Base-by-base conservation (phyloP, 768 basidiomycete genomes). In the Lepiota venenata region DNA sequence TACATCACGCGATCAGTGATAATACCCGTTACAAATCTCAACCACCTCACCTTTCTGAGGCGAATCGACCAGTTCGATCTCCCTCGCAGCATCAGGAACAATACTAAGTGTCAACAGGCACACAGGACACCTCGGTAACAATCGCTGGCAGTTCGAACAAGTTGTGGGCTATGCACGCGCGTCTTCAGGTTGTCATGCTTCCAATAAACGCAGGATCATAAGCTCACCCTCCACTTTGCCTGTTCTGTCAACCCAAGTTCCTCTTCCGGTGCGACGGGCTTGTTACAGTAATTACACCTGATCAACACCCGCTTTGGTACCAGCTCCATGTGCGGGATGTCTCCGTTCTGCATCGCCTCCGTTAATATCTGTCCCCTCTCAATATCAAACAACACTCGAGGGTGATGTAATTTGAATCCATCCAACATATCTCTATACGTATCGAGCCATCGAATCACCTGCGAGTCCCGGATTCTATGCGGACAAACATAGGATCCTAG, bases 101-200 rank as follows among this genome's bases (percentile, higher is more conserved):
- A 93, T 82, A 46, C 77, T 79, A 42, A 93, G 71, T n/a, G 85
- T 84, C 82, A 89, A 83, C 63, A 93, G 66, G 68, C 91, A 93
- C 16, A 93, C 78, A 0, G 87, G 87, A 62, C 91, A 93, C 32
- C 87, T 80, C 0, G 91, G 91, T 36, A 93, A 71, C 5, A 82
- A 72, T 14, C 85, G 78, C n/a, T n/a, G n/a, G n/a, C n/a, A n/a
- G n/a, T n/a, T n/a, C n/a, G n/a, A n/a, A n/a, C n/a, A n/a, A n/a
- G n/a, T n/a, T n/a, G n/a, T n/a, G n/a, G n/a, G n/a, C n/a, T n/a
- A n/a, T n/a, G n/a, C n/a, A n/a, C n/a, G n/a, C n/a, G n/a, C n/a
- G n/a, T n/a, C n/a, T n/a, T n/a, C n/a, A n/a, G n/a, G n/a, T n/a
- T n/a, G n/a, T n/a, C n/a, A n/a, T n/a, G n/a, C n/a, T n/a, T n/a